Base-by-base conservation (phyloP, 2,329 filamentous ascomycete genomes). In the Nigrograna mackinnonii region DNA sequence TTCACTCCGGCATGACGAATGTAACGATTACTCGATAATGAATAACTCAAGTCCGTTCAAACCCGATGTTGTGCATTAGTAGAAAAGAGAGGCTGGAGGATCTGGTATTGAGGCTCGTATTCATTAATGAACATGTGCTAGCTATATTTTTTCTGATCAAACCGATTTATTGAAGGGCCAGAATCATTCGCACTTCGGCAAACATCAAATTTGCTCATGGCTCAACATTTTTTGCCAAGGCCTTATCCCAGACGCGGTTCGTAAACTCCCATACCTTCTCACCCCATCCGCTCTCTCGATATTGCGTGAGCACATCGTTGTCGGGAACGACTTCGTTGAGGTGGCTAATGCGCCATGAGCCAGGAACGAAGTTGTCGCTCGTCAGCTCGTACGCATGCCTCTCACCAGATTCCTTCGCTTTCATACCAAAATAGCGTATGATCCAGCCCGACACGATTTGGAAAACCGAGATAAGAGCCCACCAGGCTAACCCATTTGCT, bases 381-480 rank as follows among this genome's bases (percentile, higher is more conserved):
- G 60, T 65, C 1, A 64, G 46, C 7, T 54, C 43, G 35, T 50
- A 68, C 2, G 57, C 49, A 17, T 63, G 54, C 16, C 64, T 50
- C 46, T 64, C 64, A 2, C 60, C 62, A 22, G 50, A 46, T 35
- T 64, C 58, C 11, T 44, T 48, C 1, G 50, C 39, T 6, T 52
- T 30, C 32, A 52, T 56, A 14, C 54, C 62, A 22, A 52, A 49
- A 32, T 34, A 49, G 16, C 33, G 32, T 22, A 57, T 47, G 14
- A 61, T 38, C 37, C 46, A 47, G 12, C 39, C 37, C 32, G 44
- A 43, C 16, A 47, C 20, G 22, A 42, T 30, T 16, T 40, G 37
- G 4, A 52, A 14, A 11, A 47, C 12, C n/a, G 37, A 43, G 2
- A 48, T 33, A 12, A 47, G n/a, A 12, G 35, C 37, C 44, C 44